These are phyloP conservation scores for Hyaloperonospora arabidopsidis DNA, from an alignment of 352 stramenopile genomes.

Conservation along the genomic window DNA sequence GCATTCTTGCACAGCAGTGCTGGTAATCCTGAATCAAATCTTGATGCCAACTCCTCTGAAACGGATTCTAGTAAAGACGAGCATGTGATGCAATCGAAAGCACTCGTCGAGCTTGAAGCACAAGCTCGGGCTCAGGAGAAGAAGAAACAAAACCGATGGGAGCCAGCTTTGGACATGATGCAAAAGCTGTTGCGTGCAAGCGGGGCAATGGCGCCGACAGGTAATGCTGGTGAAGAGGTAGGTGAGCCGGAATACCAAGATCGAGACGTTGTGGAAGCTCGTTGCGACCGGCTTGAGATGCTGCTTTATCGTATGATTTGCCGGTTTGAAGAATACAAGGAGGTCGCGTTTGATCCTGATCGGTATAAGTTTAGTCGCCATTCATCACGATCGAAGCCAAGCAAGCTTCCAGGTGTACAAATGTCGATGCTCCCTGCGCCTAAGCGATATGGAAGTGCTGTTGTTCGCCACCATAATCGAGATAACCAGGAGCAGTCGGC, in stretches of 20 bases:
- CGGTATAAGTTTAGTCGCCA: conserved; percentile 22
- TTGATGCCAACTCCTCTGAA: conserved; percentile 11
- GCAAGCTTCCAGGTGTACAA: conserved; percentile 36
- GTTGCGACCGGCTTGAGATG: conserved; percentile 72
- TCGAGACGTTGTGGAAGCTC: conserved; percentile 37
- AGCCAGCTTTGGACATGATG: conserved; percentile 76
- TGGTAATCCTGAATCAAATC: conserved; percentile 3
- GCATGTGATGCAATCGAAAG: conserved; percentile 21
- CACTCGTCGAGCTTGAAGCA: conserved; percentile 21
- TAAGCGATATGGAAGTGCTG: conserved; percentile 37
- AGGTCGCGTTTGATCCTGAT: conserved; percentile 45
- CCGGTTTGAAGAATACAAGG: conserved; percentile 77
- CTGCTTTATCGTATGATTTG: conserved; percentile 83
- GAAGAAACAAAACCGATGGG: conserved; percentile 59
- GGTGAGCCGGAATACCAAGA: conserved; percentile 23
- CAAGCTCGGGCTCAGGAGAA: conserved; percentile 24
- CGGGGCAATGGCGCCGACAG: conserved; percentile 35
- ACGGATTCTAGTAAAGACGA: conserved; percentile 19
- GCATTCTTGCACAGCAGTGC: conserved; percentile 21
- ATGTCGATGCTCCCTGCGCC: conserved; percentile 33
- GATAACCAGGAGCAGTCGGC: conserved; percentile 39
- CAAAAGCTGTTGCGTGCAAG: conserved; percentile 57
- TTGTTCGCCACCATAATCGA: conserved; percentile 25
- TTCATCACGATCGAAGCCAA: conserved; percentile 20
- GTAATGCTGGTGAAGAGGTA: conserved; percentile 32